Conservation (phyloP, 257 asterid genomes). For the Jaltomata sinuosa region DNA sequence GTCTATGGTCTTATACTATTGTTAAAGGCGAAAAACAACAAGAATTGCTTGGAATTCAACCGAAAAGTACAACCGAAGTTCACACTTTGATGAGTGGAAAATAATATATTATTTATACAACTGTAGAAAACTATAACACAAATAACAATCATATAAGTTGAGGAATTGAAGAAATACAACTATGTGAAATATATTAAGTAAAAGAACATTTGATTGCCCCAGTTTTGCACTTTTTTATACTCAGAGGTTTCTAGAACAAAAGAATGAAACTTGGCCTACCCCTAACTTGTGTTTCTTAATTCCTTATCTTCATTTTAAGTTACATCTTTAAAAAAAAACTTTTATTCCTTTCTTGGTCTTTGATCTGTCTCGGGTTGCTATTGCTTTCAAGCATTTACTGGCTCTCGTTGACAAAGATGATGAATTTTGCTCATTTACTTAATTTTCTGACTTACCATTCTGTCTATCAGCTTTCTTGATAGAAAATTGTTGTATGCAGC, state of each 20-base stretch:
- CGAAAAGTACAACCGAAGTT: background rate
- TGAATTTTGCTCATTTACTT: background rate
- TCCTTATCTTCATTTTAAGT: background rate
- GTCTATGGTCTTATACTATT: background rate
- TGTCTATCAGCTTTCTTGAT: background rate
- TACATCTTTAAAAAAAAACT: background rate
- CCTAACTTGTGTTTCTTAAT: background rate
- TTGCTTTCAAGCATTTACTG: background rate
- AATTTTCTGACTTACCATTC: background rate
- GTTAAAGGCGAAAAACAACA: background rate
- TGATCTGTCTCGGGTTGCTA: background rate
- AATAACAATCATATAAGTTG: background rate
- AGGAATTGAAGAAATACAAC: background rate
- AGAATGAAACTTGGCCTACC: background rate
- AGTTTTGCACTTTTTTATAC: background rate
- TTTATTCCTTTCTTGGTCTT: background rate
- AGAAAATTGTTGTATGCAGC: constrained; percentile 34
- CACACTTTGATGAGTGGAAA: background rate
- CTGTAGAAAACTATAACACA: background rate
- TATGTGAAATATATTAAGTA: background rate
- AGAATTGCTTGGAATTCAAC: background rate
- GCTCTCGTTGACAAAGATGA: background rate
- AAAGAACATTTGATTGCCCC: background rate
- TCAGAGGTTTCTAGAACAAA: background rate
- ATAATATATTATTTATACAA: background rate